A percentile compares a stretch with the other conserved stretches of the same genome.
Conservation (phyloP, 202 grass and related monocot genomes). For the Carex sylvatica region DNA sequence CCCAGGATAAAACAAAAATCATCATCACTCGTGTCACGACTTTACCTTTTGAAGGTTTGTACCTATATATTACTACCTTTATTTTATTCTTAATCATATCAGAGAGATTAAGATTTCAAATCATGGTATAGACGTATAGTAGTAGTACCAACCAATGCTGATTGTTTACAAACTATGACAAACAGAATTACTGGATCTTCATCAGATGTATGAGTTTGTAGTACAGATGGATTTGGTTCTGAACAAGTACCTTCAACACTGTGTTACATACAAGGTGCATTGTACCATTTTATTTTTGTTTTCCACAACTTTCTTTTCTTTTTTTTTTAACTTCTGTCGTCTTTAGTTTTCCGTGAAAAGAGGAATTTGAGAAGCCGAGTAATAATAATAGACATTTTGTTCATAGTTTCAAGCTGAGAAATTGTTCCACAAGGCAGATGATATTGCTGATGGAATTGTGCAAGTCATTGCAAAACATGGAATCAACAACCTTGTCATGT, state of each 20-base stretch:
- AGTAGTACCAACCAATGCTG: neutral
- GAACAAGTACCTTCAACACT: slow-evolving; percentile 13
- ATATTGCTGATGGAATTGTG: slow-evolving; percentile 50
- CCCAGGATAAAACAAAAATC: slow-evolving; percentile 22
- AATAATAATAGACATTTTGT: neutral
- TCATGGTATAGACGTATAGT: neutral
- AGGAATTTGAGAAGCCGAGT: neutral
- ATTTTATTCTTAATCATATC: too few relatives aligned
- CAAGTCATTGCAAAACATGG: slow-evolving; percentile 45
- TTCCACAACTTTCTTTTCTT: neutral
- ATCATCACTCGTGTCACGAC: slow-evolving; percentile 40
- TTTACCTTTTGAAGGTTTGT: slow-evolving; percentile 11
- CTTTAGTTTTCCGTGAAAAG: neutral
- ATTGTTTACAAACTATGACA: neutral
- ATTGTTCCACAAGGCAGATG: slow-evolving; percentile 42
- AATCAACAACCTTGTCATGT: slow-evolving; percentile 67
- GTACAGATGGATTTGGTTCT: slow-evolving; percentile 46
- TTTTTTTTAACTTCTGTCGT: neutral
- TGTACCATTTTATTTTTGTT: neutral
- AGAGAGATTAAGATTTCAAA: neutral
- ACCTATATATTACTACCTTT: neutral
- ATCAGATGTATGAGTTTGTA: slow-evolving; percentile 32
- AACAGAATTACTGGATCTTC: slow-evolving; percentile 24
- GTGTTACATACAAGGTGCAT: slow-evolving; percentile 50
- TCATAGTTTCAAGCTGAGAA: slow-evolving; percentile 59